Percentiles rank a stretch among this genome's conserved stretches.
phyloP scores from a whole-genome alignment of 768 basidiomycete species.

The Trametes coccinea region DNA sequence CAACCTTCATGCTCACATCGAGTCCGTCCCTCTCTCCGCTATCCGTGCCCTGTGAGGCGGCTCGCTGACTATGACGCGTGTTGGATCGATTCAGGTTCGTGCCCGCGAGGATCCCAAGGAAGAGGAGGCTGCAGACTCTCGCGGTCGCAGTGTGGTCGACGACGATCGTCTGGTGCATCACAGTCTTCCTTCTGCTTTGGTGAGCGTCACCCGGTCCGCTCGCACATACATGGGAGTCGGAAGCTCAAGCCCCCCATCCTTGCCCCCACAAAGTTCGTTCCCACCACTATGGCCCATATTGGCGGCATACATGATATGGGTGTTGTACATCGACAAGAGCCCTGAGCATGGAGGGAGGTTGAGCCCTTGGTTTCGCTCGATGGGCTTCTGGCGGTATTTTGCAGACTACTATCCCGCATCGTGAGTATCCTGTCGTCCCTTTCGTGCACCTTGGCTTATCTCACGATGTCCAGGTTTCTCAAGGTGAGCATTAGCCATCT shows the following conservation, averaged over 20 bases:
- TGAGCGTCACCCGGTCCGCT: slow-evolving; percentile 40
- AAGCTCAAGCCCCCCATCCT: background rate
- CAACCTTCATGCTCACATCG: slow-evolving; percentile 69
- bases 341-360: slow-evolving; percentile 73
- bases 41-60: background rate
- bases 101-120: slow-evolving; percentile 82
- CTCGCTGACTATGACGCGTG: background rate
- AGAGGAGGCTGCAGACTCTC: slow-evolving; percentile 84
- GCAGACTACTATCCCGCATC: slow-evolving; percentile 90
- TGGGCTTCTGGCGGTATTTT: slow-evolving; percentile 83
- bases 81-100: slow-evolving; percentile 58
- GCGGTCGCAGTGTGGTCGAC: slow-evolving; percentile 88
- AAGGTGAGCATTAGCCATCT: slow-evolving; percentile 38
- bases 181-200: slow-evolving; percentile 80
- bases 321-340: slow-evolving; percentile 69
- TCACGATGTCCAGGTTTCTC: slow-evolving; percentile 32
- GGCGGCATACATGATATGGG: slow-evolving; percentile 77
- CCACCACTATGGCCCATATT: slow-evolving; percentile 89
- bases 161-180: slow-evolving; percentile 66
- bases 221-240: background rate
- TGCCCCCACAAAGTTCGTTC: slow-evolving; percentile 60
- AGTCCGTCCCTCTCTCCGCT: slow-evolving; percentile 44
- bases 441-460: background rate
- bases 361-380: slow-evolving; percentile 70
- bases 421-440: slow-evolving; percentile 48